phyloP scores from a whole-genome alignment of 106 monocot species.

The Phalaenopsis aphrodite region DNA sequence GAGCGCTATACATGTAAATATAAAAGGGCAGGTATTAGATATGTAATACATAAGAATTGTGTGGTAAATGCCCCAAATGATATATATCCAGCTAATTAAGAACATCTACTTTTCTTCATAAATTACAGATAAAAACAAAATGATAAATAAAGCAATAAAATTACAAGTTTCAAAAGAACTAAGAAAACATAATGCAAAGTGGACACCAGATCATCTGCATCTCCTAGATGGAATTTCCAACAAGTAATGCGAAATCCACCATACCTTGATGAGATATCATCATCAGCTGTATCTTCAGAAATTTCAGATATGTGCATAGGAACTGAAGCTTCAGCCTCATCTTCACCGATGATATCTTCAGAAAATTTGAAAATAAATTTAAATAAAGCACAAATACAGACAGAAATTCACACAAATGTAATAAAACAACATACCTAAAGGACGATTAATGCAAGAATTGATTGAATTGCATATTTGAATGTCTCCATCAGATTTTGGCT shows the following conservation, averaged over 20 bases:
- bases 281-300: conserved; percentile 76
- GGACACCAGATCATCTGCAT: not conserved
- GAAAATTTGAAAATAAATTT: conserved; percentile 3
- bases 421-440: conserved; percentile 52
- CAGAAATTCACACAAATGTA: not conserved
- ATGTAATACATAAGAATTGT: too few species aligned
- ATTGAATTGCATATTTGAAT: conserved; percentile 54
- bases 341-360: conserved; percentile 57
- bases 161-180: not conserved
- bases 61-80: not conserved
- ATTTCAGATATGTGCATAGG: conserved; percentile 53
- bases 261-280: conserved; percentile 87
- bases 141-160: not conserved
- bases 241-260: not conserved
- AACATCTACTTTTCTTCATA: not conserved
- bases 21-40: too few species aligned
- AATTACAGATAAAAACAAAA: not conserved
- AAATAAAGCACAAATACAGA: not conserved
- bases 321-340: conserved; percentile 63
- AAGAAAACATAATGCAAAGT: not conserved
- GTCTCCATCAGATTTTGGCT: conserved; percentile 62
- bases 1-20: too few species aligned
- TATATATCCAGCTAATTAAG: not conserved
- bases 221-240: not conserved
- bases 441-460: conserved; percentile 64